These are phyloP conservation scores for Rhizopogon salebrosus DNA, from an alignment of 768 basidiomycete genomes.

Conservation along the genomic window DNA sequence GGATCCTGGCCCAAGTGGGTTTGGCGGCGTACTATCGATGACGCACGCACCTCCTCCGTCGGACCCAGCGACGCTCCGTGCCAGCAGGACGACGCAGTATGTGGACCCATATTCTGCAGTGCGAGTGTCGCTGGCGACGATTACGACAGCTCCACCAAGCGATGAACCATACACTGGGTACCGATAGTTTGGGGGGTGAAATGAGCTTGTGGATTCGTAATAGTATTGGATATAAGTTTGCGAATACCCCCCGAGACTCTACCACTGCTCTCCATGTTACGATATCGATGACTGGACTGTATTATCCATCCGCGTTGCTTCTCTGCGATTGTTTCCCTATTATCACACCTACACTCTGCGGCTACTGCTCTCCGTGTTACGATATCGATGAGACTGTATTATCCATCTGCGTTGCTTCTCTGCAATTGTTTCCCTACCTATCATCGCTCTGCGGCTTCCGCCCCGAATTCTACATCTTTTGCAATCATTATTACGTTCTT, in stretches of 20 bases:
- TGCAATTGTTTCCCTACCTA: too few species aligned
- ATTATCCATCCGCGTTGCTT: slow-evolving; percentile 20
- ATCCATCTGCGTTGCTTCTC: slow-evolving; percentile 28
- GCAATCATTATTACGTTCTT: too few species aligned
- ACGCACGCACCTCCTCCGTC: slow-evolving; percentile 30
- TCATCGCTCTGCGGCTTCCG: too few species aligned
- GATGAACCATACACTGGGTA: too few species aligned
- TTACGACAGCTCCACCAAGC: slow-evolving; percentile 34
- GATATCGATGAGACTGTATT: background rate
- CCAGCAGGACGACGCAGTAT: slow-evolving; percentile 92
- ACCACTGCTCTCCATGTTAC: background rate
- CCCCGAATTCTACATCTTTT: too few species aligned
- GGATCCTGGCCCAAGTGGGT: slow-evolving; percentile 77
- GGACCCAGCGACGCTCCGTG: slow-evolving; percentile 35
- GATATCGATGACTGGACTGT: background rate
- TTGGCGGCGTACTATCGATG: slow-evolving; percentile 39
- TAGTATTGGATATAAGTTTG: background rate
- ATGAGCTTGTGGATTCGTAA: background rate
- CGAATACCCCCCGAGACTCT: background rate
- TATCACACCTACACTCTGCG: too few species aligned
- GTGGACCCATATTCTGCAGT: slow-evolving; percentile 86
- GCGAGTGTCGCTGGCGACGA: slow-evolving; percentile 46
- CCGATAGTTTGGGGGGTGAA: too few species aligned
- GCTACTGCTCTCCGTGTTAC: background rate
- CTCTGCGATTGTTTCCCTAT: too few species aligned